Evolutionary conservation across 2,329 filamentous ascomycete genomes (phyloP), one percentile per base, ranked within the genome.

Genomic region (Neonectria neomacrospora): DNA sequence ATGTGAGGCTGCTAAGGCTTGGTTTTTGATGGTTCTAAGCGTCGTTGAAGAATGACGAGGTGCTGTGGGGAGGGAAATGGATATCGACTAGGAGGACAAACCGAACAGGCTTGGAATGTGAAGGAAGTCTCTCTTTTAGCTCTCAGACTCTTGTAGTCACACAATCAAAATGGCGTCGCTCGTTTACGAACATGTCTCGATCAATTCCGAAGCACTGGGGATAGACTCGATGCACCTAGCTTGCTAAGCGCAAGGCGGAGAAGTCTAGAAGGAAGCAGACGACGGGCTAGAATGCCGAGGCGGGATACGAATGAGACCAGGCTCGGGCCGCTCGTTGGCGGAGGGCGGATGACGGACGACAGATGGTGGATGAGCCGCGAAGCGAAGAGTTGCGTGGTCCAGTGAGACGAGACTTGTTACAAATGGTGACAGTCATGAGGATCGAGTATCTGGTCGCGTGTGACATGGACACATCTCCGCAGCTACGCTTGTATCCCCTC

Each of bases 251-350:
- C 26, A 20, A 20, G 10, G 26, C 10, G 14, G 14, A 20, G 45
- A 50, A 12, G 47, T 34, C 26, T 12, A 14, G 26, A 12, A 18
- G 11, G 28, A 37, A 20, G n/a, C n/a, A 32, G 10, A 18, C 30
- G 30, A 12, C 53, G 41, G 53, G 23, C 23, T 37, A 34, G 51
- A 53, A 48, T 53, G 20, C 28, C 32, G 32, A 34, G 23, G 44
- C 47, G 44, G 45, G 44, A 16, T 22, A 20, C 18, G 34, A 30
- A 26, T 10, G 14, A 47, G 51, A 55, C 30, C 63, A 58, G 58
- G 56, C 51, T 53, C 56, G 56, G 61, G 26, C 54, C 54, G 54
- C 44, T 55, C 39, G n/a, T 37, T 42, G 55, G 32, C 26, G 22
- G 47, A 26, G 32, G 55, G 32, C 26, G 22, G 47, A 26, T 44